Percentiles rank a stretch among this genome's conserved stretches.
Conservation (phyloP, 106 monocot genomes). For the Dendrobium officinale region DNA sequence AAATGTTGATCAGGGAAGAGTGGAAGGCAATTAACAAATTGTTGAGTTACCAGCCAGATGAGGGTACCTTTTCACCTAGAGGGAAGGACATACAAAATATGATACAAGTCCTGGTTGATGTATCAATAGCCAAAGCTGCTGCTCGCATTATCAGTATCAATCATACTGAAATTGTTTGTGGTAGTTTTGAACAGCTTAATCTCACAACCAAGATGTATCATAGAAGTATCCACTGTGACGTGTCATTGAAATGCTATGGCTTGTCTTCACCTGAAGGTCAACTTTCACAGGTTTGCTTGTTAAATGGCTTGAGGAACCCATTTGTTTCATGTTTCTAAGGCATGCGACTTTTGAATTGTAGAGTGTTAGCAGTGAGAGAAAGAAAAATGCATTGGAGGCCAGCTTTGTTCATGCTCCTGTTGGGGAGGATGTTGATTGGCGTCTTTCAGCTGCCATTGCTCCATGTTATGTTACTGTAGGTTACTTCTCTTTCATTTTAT, state of each 20-base stretch:
- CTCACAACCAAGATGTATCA: constrained; percentile 65
- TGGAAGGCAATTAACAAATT: constrained; percentile 88
- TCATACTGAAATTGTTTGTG: constrained; percentile 72
- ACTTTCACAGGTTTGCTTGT: constrained; percentile 66
- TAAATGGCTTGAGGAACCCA: background rate
- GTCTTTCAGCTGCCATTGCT: constrained; percentile 81
- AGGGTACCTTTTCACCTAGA: constrained; percentile 24
- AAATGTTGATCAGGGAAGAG: constrained; percentile 81
- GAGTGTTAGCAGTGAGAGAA: constrained; percentile 81
- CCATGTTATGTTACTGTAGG: constrained; percentile 95
- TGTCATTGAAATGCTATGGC: constrained; percentile 75
- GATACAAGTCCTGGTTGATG: constrained; percentile 62
- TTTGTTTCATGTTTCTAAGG: background rate
- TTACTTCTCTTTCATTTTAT: constrained; percentile 5
- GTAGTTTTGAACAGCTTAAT: constrained; percentile 91
- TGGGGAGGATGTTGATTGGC: constrained; percentile 81
- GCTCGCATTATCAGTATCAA: constrained; percentile 69
- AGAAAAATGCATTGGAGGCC: constrained; percentile 76
- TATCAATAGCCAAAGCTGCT: constrained; percentile 78
- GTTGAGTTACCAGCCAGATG: constrained; percentile 71
- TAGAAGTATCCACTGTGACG: constrained; percentile 71
- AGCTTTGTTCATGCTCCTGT: constrained; percentile 76
- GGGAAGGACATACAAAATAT: constrained; percentile 57
- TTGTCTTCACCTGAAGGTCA: constrained; percentile 91
- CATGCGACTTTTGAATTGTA: constrained; percentile 11